Evolutionary conservation across 2,329 filamentous ascomycete species (phyloP).

Genomic region (Cytospora schulzeri): DNA sequence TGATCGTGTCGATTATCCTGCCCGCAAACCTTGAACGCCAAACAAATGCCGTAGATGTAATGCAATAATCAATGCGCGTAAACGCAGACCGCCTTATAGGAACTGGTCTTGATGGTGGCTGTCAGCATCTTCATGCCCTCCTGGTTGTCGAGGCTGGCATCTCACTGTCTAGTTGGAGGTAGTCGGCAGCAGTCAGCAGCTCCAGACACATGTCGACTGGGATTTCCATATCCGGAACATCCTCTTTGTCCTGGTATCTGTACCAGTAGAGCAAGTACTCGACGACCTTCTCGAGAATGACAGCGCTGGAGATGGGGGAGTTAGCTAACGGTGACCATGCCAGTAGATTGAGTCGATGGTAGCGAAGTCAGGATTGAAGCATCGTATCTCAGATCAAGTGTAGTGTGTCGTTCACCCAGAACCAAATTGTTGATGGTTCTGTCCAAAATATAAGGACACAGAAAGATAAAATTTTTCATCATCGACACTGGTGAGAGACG

Average conservation of each 20-base stretch:
- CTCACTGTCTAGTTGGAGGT: conserved; percentile 66
- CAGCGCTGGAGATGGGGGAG: conserved; percentile 52
- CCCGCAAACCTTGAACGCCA: conserved; percentile 15
- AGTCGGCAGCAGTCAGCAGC: conserved; percentile 76
- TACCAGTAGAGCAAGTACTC: conserved; percentile 86
- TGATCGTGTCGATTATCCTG: background rate
- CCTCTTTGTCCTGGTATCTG: conserved; percentile 67
- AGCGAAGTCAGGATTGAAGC: conserved; percentile 1
- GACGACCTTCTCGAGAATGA: conserved; percentile 77
- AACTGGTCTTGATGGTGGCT: conserved; percentile 16
- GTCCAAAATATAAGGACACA: conserved; percentile 50
- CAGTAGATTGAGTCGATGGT: conserved; percentile 1
- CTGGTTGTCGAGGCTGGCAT: conserved; percentile 27
- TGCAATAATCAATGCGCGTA: background rate
- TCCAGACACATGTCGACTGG: conserved; percentile 78
- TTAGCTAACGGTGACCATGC: conserved; percentile 27
- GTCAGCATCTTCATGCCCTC: conserved; percentile 15
- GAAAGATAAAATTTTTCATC: conserved; percentile 44
- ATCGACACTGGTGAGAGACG: conserved; percentile 31
- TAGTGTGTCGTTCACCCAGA: conserved; percentile 57
- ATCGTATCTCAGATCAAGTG: conserved; percentile 62
- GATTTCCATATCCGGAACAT: conserved; percentile 80
- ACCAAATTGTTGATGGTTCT: conserved; percentile 45
- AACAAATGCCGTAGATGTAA: background rate
- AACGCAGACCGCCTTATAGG: conserved; percentile 2